A percentile compares a stretch with the other conserved stretches of the same genome.
Evolutionary conservation across 495 filamentous ascomycete species (phyloP).

Genomic region (Oidiodendron maius): DNA sequence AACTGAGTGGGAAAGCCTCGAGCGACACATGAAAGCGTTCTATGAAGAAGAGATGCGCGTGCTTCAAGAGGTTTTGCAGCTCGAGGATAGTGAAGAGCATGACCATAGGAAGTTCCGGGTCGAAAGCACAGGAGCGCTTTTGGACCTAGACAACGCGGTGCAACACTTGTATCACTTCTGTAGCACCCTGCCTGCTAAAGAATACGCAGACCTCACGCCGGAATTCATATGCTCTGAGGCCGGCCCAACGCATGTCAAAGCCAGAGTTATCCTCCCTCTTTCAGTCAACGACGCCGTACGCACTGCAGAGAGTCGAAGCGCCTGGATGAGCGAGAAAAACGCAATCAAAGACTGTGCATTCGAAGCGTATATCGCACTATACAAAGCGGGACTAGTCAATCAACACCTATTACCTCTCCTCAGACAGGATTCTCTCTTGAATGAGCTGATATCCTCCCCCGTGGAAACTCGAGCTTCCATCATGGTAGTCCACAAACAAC

Average conservation of each 20-base stretch:
- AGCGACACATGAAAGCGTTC: constrained; percentile 63
- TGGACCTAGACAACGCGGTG: constrained; percentile 67
- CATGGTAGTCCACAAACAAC: constrained; percentile 44
- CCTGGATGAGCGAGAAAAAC: constrained; percentile 67
- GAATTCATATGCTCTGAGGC: constrained; percentile 37
- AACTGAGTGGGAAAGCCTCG: constrained; percentile 53
- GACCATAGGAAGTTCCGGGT: constrained; percentile 42
- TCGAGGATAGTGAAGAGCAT: constrained; percentile 48
- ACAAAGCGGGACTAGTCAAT: constrained; percentile 66
- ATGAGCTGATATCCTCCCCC: constrained; percentile 29
- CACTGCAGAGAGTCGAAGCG: constrained; percentile 35
- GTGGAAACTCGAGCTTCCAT: constrained; percentile 42
- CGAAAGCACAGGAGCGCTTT: constrained; percentile 54
- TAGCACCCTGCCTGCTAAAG: constrained; percentile 45
- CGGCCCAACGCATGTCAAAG: constrained; percentile 29
- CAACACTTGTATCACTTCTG: constrained; percentile 84
- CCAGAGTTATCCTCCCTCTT: constrained; percentile 64
- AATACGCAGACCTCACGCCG: constrained; percentile 45
- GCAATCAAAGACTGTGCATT: constrained; percentile 83
- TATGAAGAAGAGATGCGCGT: constrained; percentile 67
- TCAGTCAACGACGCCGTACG: constrained; percentile 63
- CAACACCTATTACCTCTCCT: constrained; percentile 68
- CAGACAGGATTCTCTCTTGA: constrained; percentile 26
- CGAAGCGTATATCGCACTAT: constrained; percentile 67
- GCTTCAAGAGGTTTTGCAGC: constrained; percentile 33